Evolutionary conservation across 2,329 filamentous ascomycete species (phyloP).

Genomic region (Pyrenophora tritici-repentis): DNA sequence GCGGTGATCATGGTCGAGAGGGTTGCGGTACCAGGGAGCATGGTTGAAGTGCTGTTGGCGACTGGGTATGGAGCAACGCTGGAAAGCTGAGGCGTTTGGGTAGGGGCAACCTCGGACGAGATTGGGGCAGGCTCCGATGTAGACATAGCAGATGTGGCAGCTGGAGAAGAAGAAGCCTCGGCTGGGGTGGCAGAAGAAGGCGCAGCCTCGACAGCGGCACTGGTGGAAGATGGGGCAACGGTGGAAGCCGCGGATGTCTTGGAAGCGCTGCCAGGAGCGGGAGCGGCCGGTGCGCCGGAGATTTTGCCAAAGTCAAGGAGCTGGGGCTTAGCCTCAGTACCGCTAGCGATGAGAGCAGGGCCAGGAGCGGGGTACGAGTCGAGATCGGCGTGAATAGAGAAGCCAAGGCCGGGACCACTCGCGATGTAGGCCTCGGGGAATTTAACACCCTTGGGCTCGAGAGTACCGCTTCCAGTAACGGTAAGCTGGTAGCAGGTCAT

Average conservation of each 20-base stretch:
- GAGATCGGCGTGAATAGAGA: conserved; percentile 49
- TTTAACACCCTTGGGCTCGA: conserved; percentile 51
- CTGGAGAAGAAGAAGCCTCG: conserved; percentile 4
- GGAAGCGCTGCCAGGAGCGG: conserved; percentile 21
- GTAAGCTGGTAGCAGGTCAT: conserved; percentile 53
- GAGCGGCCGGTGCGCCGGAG: conserved; percentile 25
- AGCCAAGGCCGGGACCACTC: conserved; percentile 50
- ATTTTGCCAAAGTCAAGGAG: conserved; percentile 34
- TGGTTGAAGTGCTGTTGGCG: conserved; percentile 15
- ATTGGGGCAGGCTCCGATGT: conserved; percentile 13
- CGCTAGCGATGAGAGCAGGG: conserved; percentile 44
- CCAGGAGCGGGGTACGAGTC: conserved; percentile 50
- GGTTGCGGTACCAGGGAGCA: conserved; percentile 6
- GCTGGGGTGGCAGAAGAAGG: conserved; percentile 8
- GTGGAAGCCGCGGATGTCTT: conserved; percentile 23
- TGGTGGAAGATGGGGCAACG: conserved; percentile 3
- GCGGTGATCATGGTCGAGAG: conserved; percentile 30
- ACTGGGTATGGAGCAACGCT: conserved; percentile 9
- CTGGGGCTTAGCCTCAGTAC: conserved; percentile 28
- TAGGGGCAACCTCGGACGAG: conserved; percentile 8
- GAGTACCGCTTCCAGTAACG: conserved; percentile 43
- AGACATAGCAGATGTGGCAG: conserved; percentile 11
- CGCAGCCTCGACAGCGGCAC: not conserved
- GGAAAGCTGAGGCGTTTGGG: conserved; percentile 4
- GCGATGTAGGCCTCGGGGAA: conserved; percentile 53